A percentile compares a stretch with the other conserved stretches of the same genome.
These are phyloP conservation scores for Nicotiana obtusifolia DNA, from an alignment of 257 asterid genomes.

Conservation along the genomic window DNA sequence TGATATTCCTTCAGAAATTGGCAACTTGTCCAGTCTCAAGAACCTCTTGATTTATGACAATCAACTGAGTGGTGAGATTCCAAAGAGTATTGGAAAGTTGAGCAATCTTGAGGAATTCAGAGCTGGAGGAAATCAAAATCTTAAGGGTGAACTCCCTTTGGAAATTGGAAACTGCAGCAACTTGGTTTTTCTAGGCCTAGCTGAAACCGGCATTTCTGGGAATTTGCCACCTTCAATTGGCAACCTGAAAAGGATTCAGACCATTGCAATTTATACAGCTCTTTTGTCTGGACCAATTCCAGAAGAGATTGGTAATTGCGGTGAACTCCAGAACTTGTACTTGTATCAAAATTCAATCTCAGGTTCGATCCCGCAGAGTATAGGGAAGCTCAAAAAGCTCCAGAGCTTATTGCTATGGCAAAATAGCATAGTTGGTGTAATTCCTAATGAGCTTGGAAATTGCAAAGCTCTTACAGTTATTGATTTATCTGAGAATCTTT, in stretches of 20 bases:
- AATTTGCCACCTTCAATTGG: constrained; percentile 67
- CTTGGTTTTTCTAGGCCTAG: constrained; percentile 58
- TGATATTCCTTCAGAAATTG: constrained; percentile 53
- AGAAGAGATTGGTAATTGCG: constrained; percentile 79
- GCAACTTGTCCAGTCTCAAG: constrained; percentile 47
- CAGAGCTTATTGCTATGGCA: constrained; percentile 65
- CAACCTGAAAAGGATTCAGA: constrained; percentile 60
- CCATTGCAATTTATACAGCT: constrained; percentile 72
- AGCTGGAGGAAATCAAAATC: constrained; percentile 89
- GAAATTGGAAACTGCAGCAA: constrained; percentile 85
- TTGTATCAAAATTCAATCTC: constrained; percentile 77
- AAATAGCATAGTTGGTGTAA: constrained; percentile 65
- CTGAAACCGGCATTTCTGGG: constrained; percentile 83
- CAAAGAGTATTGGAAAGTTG: constrained; percentile 57
- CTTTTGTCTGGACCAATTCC: constrained; percentile 78
- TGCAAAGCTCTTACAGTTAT: constrained; percentile 55
- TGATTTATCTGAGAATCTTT: constrained; percentile 69
- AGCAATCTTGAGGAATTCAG: constrained; percentile 52
- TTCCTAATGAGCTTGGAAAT: constrained; percentile 66
- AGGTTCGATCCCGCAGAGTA: constrained; percentile 54
- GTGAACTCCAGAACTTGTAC: constrained; percentile 64
- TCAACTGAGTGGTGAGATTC: constrained; percentile 73
- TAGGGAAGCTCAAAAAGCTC: constrained; percentile 64
- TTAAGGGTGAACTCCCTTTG: constrained; percentile 58
- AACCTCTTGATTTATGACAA: constrained; percentile 66